These are phyloP conservation scores for Perkinsus olseni DNA, from an alignment of 169 alveolate genomes.

Conservation along the genomic window DNA sequence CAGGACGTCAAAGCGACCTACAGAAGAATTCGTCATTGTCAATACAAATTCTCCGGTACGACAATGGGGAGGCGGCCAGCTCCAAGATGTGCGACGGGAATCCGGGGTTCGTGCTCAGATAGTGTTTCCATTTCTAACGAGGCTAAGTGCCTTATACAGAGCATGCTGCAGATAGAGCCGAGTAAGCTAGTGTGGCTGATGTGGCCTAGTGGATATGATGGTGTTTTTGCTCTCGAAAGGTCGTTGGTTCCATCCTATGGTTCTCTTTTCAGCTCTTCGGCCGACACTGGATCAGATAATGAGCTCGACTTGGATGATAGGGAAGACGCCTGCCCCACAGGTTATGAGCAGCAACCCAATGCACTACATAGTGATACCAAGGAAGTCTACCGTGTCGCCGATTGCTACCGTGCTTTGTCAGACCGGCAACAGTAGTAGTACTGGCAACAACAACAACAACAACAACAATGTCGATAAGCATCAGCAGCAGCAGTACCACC, in stretches of 20 bases:
- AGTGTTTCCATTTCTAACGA: slow-evolving; percentile 46
- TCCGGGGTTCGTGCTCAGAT: slow-evolving; percentile 55
- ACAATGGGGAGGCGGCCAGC: slow-evolving; percentile 17
- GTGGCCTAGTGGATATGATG: slow-evolving; percentile 57
- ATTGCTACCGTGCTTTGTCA: too few species aligned
- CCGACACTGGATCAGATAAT: slow-evolving; percentile 39
- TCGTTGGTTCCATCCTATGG: slow-evolving; percentile 52
- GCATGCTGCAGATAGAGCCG: slow-evolving; percentile 63
- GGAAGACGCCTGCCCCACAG: not conserved
- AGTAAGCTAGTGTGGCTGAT: slow-evolving; percentile 44
- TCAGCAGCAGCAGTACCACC: too few species aligned
- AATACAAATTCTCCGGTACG: slow-evolving; percentile 16
- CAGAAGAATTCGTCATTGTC: slow-evolving; percentile 47
- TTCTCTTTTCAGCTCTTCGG: slow-evolving; percentile 52
- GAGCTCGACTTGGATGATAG: slow-evolving; percentile 43
- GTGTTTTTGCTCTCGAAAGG: slow-evolving; percentile 55
- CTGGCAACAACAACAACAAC: too few species aligned
- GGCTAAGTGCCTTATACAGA: slow-evolving; percentile 53
- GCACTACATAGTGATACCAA: not conserved
- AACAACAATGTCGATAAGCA: too few species aligned
- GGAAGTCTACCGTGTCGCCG: too few species aligned
- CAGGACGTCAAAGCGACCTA: slow-evolving; percentile 64
- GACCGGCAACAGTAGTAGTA: not conserved
- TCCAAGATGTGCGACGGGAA: too few species aligned
- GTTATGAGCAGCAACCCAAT: not conserved